Conservation (phyloP, 805 yeast species). For the Zygosaccharomyces rouxii region DNA sequence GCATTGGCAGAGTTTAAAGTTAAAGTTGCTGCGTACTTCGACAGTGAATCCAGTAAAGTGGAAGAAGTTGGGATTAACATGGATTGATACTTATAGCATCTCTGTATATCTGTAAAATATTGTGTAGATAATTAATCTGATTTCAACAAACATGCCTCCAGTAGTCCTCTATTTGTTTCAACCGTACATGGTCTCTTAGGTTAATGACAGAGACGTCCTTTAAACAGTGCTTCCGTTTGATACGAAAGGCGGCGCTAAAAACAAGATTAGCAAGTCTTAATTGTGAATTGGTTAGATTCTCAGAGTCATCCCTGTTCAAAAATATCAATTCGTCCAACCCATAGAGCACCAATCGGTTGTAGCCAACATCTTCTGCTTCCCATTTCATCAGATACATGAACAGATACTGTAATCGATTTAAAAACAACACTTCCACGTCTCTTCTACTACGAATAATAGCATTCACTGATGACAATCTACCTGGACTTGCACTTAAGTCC, state of each 20-base stretch:
- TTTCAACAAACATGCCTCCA: conserved; percentile 25
- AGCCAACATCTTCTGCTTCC: conserved; percentile 23
- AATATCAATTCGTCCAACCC: conserved; percentile 26
- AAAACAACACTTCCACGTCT: conserved; percentile 26
- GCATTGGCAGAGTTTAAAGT: conserved; percentile 91
- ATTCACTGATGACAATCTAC: conserved; percentile 18
- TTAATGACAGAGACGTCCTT: conserved; percentile 14
- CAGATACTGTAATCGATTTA: conserved; percentile 31
- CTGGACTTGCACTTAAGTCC: conserved; percentile 12
- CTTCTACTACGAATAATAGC: conserved; percentile 14
- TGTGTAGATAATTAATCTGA: conserved; percentile 8
- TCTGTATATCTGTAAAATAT: conserved; percentile 6
- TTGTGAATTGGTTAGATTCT: conserved; percentile 9
- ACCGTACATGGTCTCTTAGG: conserved; percentile 6
- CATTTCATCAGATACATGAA: conserved; percentile 34
- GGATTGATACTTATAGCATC: conserved; percentile 17
- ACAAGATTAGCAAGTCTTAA: conserved; percentile 23
- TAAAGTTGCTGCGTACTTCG: conserved; percentile 69
- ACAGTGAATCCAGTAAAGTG: conserved; percentile 47
- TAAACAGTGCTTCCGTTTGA: conserved; percentile 19
- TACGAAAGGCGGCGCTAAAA: conserved; percentile 23
- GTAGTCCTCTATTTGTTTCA: conserved; percentile 22
- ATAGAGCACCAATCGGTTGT: conserved; percentile 23
- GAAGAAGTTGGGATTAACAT: conserved; percentile 36
- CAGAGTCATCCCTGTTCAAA: neutral